Percentiles rank a stretch among this genome's conserved stretches.
phyloP scores from a whole-genome alignment of 176 grass and related monocot species.

The Phragmites australis region DNA sequence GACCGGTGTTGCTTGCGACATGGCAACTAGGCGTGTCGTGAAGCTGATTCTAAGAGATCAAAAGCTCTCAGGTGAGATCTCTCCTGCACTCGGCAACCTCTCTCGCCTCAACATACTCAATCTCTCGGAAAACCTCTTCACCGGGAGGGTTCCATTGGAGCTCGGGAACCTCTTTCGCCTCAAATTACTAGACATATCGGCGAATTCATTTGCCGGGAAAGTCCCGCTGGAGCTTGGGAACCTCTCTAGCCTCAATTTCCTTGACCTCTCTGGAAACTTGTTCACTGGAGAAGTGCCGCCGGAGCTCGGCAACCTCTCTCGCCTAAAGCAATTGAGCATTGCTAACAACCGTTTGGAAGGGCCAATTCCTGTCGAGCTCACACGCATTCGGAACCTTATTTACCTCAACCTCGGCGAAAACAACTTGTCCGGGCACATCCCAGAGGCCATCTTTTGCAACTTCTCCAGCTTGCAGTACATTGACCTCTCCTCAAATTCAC shows the following conservation, averaged over 20 bases:
- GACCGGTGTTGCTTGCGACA: conserved; percentile 69
- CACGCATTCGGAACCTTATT: conserved; percentile 32
- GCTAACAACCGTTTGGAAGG: conserved; percentile 54
- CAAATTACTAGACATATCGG: conserved; percentile 36
- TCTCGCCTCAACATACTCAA: conserved; percentile 68
- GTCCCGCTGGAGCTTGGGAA: conserved; percentile 44
- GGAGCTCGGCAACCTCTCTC: conserved; percentile 55
- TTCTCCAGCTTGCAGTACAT: conserved; percentile 69
- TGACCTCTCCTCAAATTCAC: conserved; percentile 68
- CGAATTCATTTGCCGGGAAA: conserved; percentile 11
- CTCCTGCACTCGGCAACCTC: conserved; percentile 55
- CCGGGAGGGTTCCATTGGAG: conserved; percentile 44
- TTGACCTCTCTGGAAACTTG: conserved; percentile 74
- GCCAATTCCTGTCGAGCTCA: conserved; percentile 55
- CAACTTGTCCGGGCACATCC: conserved; percentile 55
- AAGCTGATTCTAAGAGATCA: conserved; percentile 41
- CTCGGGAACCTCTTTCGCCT: conserved; percentile 35
- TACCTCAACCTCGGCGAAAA: conserved; percentile 81
- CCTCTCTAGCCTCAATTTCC: conserved; percentile 37
- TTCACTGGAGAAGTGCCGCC: conserved; percentile 51
- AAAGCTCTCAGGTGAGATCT: conserved; percentile 61
- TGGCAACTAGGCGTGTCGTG: conserved; percentile 37
- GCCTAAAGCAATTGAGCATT: conserved; percentile 62
- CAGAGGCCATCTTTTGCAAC: conserved; percentile 75
- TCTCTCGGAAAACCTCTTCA: conserved; percentile 46